Base-by-base conservation (phyloP, 2,329 filamentous ascomycete genomes). In the Polytolypa hystricis region DNA sequence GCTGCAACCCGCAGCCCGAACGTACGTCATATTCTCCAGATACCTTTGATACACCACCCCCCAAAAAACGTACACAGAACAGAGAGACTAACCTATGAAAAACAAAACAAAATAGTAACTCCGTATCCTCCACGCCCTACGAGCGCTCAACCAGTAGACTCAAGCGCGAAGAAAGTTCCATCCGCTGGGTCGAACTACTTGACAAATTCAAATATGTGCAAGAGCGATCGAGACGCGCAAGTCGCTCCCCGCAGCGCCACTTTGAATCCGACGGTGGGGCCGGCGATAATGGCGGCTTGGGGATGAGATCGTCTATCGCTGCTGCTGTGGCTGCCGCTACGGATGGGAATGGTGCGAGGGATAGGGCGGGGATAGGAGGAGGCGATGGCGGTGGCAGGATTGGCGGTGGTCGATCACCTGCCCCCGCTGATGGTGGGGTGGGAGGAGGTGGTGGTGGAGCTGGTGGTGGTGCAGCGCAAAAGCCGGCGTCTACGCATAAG, bases 191-290 rank as follows among this genome's bases (percentile, higher is more conserved):
- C 2, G 91, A 98, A 49, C 70, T 98, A 23, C 71, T 98, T 4
- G 91, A 98, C 46, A 94, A 95, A 54, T 98, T 98, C 62, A 83
- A 84, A 47, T 76, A 72, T 35, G 89, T 93, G 2, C 91, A 98
- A 54, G 91, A 98, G 48, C 78, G 77, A 42, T 82, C 87, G 4
- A 74, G 86, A 37, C 72, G 85, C 36, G 69, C 75, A 9, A 80
- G 85, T 52, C 67, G 77, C 41, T 60, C 63, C 42, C 57, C 60
- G 0, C 57, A 65, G 42, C 53, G 60, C 21, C 46, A 60, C 15
- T 48, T 73, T 35, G 71, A 74, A 10, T 69, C 74, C 33, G 67
- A 69, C 31, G 59, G 64, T 4, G 56, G 62, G 3, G 56, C 59
- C 4, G 56, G 71, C n/a, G 45, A 48, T 10, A 51, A 50, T 28